Percentiles rank a stretch among this genome's conserved stretches.
phyloP scores from a whole-genome alignment of 208 protist genomes.

The Wallacemonas sp. region DNA sequence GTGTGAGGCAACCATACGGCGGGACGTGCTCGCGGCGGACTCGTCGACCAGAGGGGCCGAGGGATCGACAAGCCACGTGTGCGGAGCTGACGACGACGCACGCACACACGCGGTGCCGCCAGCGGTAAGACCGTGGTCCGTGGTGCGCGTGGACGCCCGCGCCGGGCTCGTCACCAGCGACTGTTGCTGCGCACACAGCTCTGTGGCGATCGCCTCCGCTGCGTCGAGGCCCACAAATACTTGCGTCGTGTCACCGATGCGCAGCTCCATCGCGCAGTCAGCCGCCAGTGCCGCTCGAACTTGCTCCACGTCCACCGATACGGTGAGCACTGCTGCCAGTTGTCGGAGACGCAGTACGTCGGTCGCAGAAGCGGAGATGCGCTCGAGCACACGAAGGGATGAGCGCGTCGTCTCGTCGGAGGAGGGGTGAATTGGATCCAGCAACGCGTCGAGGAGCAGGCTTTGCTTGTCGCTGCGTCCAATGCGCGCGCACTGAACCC shows the following conservation, averaged over 20 bases:
- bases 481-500: slow-evolving; percentile 22
- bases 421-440: not conserved
- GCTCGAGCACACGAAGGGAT: slow-evolving; percentile 18
- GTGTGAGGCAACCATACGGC: slow-evolving; percentile 11
- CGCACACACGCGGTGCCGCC: slow-evolving; percentile 5
- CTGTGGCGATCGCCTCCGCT: slow-evolving; percentile 39
- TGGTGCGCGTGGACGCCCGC: slow-evolving; percentile 16
- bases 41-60: not conserved
- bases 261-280: slow-evolving; percentile 25
- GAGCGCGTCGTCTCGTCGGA: not conserved
- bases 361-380: not conserved
- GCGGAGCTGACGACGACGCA: slow-evolving; percentile 18
- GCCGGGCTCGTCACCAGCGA: slow-evolving; percentile 24
- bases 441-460: slow-evolving; percentile 16
- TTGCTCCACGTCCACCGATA: slow-evolving; percentile 23
- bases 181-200: slow-evolving; percentile 53
- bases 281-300: slow-evolving; percentile 20
- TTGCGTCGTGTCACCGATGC: slow-evolving; percentile 11
- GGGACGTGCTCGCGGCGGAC: not conserved
- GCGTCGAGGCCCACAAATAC: slow-evolving; percentile 16
- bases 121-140: not conserved
- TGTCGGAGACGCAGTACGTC: slow-evolving; percentile 23
- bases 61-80: not conserved
- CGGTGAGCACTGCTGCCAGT: slow-evolving; percentile 21
- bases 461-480: slow-evolving; percentile 18